phyloP scores from a whole-genome alignment of 2,329 filamentous ascomycete species.

The Pyrenochaeta sp. region DNA sequence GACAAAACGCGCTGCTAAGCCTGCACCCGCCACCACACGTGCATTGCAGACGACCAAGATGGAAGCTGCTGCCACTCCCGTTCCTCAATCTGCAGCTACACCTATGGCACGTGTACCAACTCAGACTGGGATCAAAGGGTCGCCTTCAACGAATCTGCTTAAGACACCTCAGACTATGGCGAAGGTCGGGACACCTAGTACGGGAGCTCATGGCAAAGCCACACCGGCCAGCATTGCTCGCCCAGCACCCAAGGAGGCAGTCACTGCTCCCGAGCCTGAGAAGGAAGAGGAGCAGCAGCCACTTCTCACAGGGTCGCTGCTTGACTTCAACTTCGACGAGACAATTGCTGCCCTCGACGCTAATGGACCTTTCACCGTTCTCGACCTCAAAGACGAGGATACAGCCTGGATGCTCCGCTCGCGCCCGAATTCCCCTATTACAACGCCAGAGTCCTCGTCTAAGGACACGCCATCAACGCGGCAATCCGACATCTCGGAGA shows the following conservation, averaged over 20 bases:
- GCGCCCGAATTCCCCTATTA: conserved; percentile 38
- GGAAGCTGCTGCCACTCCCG: conserved; percentile 49
- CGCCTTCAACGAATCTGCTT: conserved; percentile 46
- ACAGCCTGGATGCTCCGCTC: conserved; percentile 44
- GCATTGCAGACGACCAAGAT: conserved; percentile 38
- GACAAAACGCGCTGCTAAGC: conserved; percentile 30
- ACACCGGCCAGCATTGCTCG: conserved; percentile 39
- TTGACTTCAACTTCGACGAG: conserved; percentile 44
- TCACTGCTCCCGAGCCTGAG: conserved; percentile 21
- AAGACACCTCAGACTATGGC: conserved; percentile 46
- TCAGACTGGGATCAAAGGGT: conserved; percentile 47
- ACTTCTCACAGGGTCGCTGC: conserved; percentile 34
- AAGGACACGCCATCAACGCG: conserved; percentile 48
- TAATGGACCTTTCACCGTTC: conserved; percentile 38
- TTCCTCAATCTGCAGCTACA: conserved; percentile 38
- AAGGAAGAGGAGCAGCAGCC: conserved; percentile 34
- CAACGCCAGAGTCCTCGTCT: conserved; percentile 44
- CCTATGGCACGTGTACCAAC: conserved; percentile 49
- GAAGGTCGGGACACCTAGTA: conserved; percentile 45
- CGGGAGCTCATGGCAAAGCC: conserved; percentile 39
- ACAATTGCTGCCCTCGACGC: conserved; percentile 42
- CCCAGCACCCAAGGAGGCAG: conserved; percentile 33
- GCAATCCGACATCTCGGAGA: conserved; percentile 53
- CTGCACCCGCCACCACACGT: conserved; percentile 27
- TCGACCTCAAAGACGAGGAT: conserved; percentile 46